Evolutionary conservation across 2,329 filamentous ascomycete species (phyloP), one percentile per base, ranked within the genome.

Genomic region (Pleurostoma richardsiae): DNA sequence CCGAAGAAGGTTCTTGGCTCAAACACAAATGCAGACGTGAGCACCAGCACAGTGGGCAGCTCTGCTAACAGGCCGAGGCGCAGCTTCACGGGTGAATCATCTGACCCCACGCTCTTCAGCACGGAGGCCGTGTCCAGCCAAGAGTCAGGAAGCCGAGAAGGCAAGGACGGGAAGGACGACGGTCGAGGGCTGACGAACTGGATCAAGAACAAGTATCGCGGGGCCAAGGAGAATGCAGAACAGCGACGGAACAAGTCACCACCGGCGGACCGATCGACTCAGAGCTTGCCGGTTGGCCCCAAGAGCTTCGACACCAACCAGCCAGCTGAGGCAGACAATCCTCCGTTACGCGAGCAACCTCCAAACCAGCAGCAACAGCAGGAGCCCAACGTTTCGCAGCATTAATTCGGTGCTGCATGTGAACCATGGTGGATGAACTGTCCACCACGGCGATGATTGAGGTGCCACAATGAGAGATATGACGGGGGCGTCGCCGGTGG

Each of bases 21-120:
- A 8, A 86, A 86, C 51, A 71, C 75, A 6, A 76, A 79, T 46
- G 83, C 83, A 2, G 82, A 83, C 54, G 72, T 76, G 49, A 90
- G 85, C 61, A 82, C 76, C 27, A 85, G 80, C 40, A 88, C 86
- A 0, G 70, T 90, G 42, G 81, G 81, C 19, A 89, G 85, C 58
- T 77, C 74, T 10, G 65, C 66, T n/a, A 68, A 72, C 49, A 71
- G 65, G 52, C 67, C 66, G 5, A 68, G 69, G 26, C 76, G 73
- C 59, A 79, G 72, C 51, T 70, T 72, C 59, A 72, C 71, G 3
- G 74, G 72, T 3, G 77, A 80, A 11, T 72, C 71, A 31, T 71
- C 72, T 5, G 77, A 81, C 41, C 67, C 69, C 6, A 59, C 66
- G 4, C 52, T 68, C 33, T 59, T 64, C 4, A 61, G 64, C 28